Percentiles rank a stretch among this genome's conserved stretches.
Conservation (phyloP, 768 basidiomycete species). For the Psilocybe cyanescens region DNA sequence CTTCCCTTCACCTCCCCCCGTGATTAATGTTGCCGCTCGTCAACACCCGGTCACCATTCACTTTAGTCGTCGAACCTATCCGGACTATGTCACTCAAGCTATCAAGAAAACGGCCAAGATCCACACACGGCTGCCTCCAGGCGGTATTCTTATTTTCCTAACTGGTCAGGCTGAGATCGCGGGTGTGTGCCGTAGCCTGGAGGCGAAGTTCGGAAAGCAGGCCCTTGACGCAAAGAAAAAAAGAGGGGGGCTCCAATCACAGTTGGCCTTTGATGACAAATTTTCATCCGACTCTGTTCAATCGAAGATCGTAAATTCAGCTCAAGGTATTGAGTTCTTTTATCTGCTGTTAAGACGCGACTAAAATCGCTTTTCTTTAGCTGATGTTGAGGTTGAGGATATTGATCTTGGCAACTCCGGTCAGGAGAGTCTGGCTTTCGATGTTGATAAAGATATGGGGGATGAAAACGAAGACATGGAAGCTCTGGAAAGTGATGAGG, state of each 20-base stretch:
- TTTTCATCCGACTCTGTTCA: constrained; percentile 20
- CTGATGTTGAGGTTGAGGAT: constrained; percentile 82
- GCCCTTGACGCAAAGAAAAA: constrained; percentile 58
- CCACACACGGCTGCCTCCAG: constrained; percentile 88
- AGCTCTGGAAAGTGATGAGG: constrained; percentile 75
- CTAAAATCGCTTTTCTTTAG: constrained; percentile 33
- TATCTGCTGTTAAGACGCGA: not conserved
- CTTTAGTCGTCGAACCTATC: constrained; percentile 83
- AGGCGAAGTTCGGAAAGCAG: constrained; percentile 73
- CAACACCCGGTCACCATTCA: constrained; percentile 96
- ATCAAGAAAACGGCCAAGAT: constrained; percentile 92
- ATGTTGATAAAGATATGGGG: constrained; percentile 63
- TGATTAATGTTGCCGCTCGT: constrained; percentile 86
- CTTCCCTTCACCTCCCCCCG: constrained; percentile 85
- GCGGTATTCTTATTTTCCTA: constrained; percentile 91
- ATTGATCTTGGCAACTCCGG: constrained; percentile 62
- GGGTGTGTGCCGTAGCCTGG: constrained; percentile 80
- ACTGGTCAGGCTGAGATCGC: constrained; percentile 97
- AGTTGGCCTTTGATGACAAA: constrained; percentile 25
- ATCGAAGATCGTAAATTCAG: constrained; percentile 37
- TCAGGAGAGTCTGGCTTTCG: constrained; percentile 61
- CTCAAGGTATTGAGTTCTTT: constrained; percentile 45
- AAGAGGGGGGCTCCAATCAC: constrained; percentile 30
- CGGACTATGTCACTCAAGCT: constrained; percentile 91
- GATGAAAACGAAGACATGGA: constrained; percentile 72